phyloP scores from a whole-genome alignment of 805 yeast genomes.

The Candida stauntonica region DNA sequence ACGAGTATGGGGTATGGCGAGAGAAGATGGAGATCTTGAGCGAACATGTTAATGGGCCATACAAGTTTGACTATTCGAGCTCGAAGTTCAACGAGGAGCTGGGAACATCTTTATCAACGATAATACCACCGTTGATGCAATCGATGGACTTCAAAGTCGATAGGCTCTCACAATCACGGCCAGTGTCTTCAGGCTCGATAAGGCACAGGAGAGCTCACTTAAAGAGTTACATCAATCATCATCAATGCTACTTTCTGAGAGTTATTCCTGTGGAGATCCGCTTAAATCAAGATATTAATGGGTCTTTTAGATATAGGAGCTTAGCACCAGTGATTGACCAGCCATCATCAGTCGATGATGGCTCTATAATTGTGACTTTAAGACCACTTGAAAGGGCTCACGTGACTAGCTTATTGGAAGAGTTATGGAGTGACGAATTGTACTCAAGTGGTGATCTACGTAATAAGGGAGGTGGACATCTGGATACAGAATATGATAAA shows the following conservation, averaged over 20 bases:
- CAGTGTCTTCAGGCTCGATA: background rate
- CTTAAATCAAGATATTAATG: constrained; percentile 1
- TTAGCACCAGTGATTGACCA: too few relatives aligned
- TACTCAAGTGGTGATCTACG: too few relatives aligned
- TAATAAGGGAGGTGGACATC: too few relatives aligned
- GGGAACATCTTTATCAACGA: constrained; percentile 20
- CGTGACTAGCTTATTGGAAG: constrained; percentile 27
- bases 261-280: constrained; percentile 24
- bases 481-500: background rate
- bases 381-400: constrained; percentile 21
- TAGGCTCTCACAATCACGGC: constrained; percentile 6
- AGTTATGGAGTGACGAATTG: constrained; percentile 33
- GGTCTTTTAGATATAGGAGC: constrained; percentile 10
- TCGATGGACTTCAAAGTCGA: constrained; percentile 24
- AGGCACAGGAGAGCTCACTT: too few relatives aligned
- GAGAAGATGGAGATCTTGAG: constrained; percentile 30
- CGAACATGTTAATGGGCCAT: constrained; percentile 31
- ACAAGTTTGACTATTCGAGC: constrained; percentile 28
- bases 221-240: constrained; percentile 2
- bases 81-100: constrained; percentile 22
- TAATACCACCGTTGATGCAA: constrained; percentile 18
- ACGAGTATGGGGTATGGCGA: constrained; percentile 41
- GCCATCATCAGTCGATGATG: constrained; percentile 6
- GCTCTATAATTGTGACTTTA: constrained; percentile 8
- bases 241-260: constrained; percentile 24